Evolutionary conservation across 768 basidiomycete genomes (phyloP).

Genomic region (Lentinula detonsa): DNA sequence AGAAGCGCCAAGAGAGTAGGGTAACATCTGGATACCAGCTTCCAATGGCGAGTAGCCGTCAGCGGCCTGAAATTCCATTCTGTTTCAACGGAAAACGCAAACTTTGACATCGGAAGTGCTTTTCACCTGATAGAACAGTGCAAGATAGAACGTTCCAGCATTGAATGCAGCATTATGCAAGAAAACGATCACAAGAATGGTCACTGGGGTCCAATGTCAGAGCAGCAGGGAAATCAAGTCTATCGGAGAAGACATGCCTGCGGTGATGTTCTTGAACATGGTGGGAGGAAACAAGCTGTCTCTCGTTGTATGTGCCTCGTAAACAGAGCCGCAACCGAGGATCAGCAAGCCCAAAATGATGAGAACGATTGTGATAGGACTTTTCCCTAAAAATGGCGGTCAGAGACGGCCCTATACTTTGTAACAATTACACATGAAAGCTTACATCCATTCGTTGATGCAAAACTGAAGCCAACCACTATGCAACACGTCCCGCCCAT

Average conservation of each 20-base stretch:
- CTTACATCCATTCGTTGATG: slow-evolving; percentile 65
- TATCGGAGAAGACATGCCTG: slow-evolving; percentile 35
- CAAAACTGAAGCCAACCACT: slow-evolving; percentile 77
- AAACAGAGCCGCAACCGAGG: slow-evolving; percentile 54
- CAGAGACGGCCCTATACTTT: slow-evolving; percentile 5
- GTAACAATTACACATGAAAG: slow-evolving; percentile 6
- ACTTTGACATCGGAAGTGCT: slow-evolving; percentile 7
- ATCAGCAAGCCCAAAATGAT: slow-evolving; percentile 50
- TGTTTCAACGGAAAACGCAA: slow-evolving; percentile 7
- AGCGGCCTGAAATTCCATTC: slow-evolving; percentile 43
- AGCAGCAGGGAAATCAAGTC: background rate
- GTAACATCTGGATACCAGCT: slow-evolving; percentile 71
- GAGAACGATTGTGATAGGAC: slow-evolving; percentile 53
- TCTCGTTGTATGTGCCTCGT: slow-evolving; percentile 61
- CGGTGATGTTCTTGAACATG: slow-evolving; percentile 53
- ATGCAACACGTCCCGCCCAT: slow-evolving; percentile 70
- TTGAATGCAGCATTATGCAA: slow-evolving; percentile 82
- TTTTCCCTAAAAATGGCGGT: slow-evolving; percentile 45
- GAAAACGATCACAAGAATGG: slow-evolving; percentile 63
- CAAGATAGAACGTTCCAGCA: slow-evolving; percentile 82
- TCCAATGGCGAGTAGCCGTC: slow-evolving; percentile 64
- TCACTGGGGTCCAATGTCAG: slow-evolving; percentile 33
- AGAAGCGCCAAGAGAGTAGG: slow-evolving; percentile 82
- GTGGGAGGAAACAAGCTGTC: slow-evolving; percentile 69
- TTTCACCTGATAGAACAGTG: slow-evolving; percentile 73